Percentiles rank a stretch among this genome's conserved stretches.
phyloP scores from a whole-genome alignment of 495 filamentous ascomycete species.

The Aspergillus sclerotioniger region DNA sequence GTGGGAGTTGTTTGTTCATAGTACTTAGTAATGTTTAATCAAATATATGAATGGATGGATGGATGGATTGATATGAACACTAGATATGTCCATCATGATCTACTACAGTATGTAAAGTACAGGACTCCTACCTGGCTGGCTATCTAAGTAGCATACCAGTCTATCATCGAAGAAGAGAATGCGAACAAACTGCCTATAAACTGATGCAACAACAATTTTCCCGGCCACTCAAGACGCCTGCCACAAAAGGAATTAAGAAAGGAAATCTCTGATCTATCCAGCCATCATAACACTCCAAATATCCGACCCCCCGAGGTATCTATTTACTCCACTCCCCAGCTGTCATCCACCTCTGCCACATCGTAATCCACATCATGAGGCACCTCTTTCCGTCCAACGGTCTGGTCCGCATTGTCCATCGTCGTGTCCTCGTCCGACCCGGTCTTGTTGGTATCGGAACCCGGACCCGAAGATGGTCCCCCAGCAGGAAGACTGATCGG shows the following conservation, averaged over 20 bases:
- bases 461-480: constrained; percentile 1
- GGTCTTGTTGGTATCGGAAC: constrained; percentile 26
- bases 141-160: too few relatives aligned
- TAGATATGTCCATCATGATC: too few relatives aligned
- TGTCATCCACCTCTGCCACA: constrained; percentile 53
- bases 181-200: not conserved
- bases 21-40: too few relatives aligned
- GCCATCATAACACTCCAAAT: not conserved
- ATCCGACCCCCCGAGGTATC: constrained; percentile 16
- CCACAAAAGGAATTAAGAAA: not conserved
- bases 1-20: not conserved
- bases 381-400: constrained; percentile 21
- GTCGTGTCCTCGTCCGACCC: constrained; percentile 34
- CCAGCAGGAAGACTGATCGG: constrained; percentile 24
- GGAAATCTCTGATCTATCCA: not conserved
- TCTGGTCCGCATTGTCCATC: constrained; percentile 36
- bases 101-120: too few relatives aligned
- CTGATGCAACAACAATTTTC: not conserved
- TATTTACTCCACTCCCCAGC: constrained; percentile 32
- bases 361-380: constrained; percentile 47
- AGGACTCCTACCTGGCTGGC: too few relatives aligned
- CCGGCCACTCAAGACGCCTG: not conserved
- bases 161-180: not conserved
- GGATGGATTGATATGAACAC: too few relatives aligned
- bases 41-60: too few relatives aligned